Evolutionary conservation across 805 yeast species (phyloP), one percentile per base, ranked within the genome.

Genomic region (Clavispora fructus): DNA sequence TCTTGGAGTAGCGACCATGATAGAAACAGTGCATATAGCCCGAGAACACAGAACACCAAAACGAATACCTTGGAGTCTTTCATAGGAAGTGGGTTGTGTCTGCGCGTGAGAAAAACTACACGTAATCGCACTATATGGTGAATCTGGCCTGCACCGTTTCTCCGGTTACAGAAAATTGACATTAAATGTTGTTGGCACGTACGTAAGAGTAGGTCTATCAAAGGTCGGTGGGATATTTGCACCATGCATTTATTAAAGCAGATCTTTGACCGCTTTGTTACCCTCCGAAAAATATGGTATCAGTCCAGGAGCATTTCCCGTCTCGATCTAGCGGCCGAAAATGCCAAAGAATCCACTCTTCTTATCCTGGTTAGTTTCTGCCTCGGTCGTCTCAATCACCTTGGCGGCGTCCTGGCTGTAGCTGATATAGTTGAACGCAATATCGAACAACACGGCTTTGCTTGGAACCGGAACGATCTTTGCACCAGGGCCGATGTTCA

Each of bases 1-100:
- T 94, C 99, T 60, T 94, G 98, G 11, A 94, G 77, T 32, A 88
- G 77, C 0, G 96, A 90, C 99, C 99, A 94, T 1, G 92, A 76
- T 26, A 94, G 68, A 57, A 94, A 94, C 41, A 96, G 85, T 2
- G 79, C 80, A 59, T 94, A 94, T 32, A 94, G 87, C 0, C 97
- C 97, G 10, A 58, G 44, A 6, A 71, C 70, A 48, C 71, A 69
- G 16, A 63, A 44, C 1, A 61, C 51, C 5, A 71, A 58, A 19
- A 68, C 62, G 23, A 62, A 28, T 29, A 33, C 37, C 17, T 32
- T 39, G 46, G 33, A 32, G 17, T 48, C 47, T 29, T 39, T 47
- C 49, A 46, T 50, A n/a, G 7, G 8, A 6, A 19, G 40, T 41
- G 26, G 16, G 35, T 31, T n/a, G 35, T 33, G 13, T n/a, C 16